Base-by-base conservation (phyloP, 2,329 filamentous ascomycete species). In the Colletotrichum higginsianum region DNA sequence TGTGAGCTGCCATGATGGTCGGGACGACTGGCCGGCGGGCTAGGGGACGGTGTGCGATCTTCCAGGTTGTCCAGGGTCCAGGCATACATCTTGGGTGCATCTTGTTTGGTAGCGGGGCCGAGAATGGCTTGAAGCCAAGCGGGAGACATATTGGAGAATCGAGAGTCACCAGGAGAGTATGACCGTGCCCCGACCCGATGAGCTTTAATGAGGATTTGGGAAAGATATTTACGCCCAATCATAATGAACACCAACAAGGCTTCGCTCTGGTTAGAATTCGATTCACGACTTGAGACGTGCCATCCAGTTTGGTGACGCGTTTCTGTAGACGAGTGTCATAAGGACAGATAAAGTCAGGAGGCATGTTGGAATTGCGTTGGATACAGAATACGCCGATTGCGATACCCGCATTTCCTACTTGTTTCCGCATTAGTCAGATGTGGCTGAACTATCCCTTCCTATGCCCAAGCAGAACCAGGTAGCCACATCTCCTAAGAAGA, bases 21-120 rank as follows among this genome's bases (percentile, higher is more conserved):
- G 15, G 9, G 13, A 21, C 35, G 60, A 15, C 35, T 52, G 15
- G 35, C 35, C 13, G 21, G n/a, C 11, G 60, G 8, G 11, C 30
- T 38, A 9, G 11, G 35, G 44, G 47, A 52, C 35, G 42, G 38
- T 15, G 2, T 35, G 13, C 30, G 38, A 11, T 66, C 67, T 40
- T 71, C 61, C 23, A 83, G 56, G 42, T 83, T 82, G 47, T 76
- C 76, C 2, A 75, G 65, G 5, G 75, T 75, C 82, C 82, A 84
- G 16, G 82, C 79, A 65, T 80, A 84, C 3, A 84, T 74, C n/a
- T 74, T 82, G 12, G 80, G 80, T 0, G 81, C 75, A 12, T 15
- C 49, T 44, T 23, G 26, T 6, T 77, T 75, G 5, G 47, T 61
- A 2, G 53, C 55, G 58, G 80, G 76, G 30, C 70, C 66, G 26